Conservation (phyloP, 1,284 basidiomycete genomes). For the Microstroma glucosiphilum region DNA sequence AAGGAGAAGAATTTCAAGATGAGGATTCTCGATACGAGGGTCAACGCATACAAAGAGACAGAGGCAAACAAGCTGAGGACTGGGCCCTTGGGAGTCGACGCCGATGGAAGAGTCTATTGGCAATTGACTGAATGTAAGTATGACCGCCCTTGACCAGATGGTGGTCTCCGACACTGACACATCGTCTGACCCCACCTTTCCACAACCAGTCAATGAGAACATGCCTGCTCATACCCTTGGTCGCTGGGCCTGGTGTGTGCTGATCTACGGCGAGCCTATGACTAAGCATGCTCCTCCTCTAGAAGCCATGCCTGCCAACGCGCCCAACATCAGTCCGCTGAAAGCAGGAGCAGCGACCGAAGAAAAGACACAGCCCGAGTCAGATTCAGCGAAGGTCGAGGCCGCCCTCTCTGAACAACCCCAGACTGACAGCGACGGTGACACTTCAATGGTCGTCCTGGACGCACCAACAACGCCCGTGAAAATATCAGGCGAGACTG, state of each 20-base stretch:
- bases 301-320: conserved; percentile 9
- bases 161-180: too few species aligned
- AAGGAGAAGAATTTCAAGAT: background rate
- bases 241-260: conserved; percentile 30
- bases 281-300: conserved; percentile 10
- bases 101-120: conserved; percentile 35
- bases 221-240: conserved; percentile 31
- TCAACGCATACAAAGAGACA: background rate
- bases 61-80: conserved; percentile 20
- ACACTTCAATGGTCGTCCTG: conserved; percentile 18
- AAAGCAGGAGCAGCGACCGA: conserved; percentile 9
- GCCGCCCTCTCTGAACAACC: background rate
- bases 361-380: background rate
- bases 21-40: conserved; percentile 8
- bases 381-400: background rate
- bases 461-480: conserved; percentile 1
- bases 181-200: too few species aligned
- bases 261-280: conserved; percentile 23
- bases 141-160: too few species aligned
- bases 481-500: background rate
- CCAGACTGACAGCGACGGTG: conserved; percentile 8
- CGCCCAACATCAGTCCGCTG: background rate
- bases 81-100: conserved; percentile 27
- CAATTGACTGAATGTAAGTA: conserved; percentile 25
- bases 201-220: conserved; percentile 16